phyloP scores from a whole-genome alignment of 2,329 filamentous ascomycete genomes.

The Colletotrichum falcatum region DNA sequence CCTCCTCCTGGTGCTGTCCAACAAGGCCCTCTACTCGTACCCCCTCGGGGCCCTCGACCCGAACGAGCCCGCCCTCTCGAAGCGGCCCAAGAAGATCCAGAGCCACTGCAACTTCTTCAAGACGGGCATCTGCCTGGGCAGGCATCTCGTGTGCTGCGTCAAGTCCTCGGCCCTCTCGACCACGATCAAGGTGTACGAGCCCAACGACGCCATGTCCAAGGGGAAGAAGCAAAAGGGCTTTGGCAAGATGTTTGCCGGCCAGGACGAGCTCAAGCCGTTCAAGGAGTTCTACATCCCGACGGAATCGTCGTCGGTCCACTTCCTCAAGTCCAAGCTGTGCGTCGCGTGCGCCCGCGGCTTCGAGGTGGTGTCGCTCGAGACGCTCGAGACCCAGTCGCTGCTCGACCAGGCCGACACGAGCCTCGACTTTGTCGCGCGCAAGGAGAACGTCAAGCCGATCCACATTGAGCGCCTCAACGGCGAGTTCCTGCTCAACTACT shows the following conservation, averaged over 20 bases:
- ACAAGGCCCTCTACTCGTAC: conserved; percentile 93
- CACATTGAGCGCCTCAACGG: conserved; percentile 97
- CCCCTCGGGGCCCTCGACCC: conserved; percentile 87
- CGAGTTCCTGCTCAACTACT: conserved; percentile 98
- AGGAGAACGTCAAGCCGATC: conserved; percentile 93
- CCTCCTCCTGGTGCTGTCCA: conserved; percentile 88
- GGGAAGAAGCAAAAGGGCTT: conserved; percentile 96
- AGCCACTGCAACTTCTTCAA: conserved; percentile 99
- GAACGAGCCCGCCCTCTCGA: conserved; percentile 82
- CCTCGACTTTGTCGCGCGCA: conserved; percentile 94
- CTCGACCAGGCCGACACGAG: conserved; percentile 98
- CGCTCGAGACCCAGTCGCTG: conserved; percentile 96
- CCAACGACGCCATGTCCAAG: conserved; percentile 92
- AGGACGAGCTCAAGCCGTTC: conserved; percentile 95
- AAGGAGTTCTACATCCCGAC: conserved; percentile 99
- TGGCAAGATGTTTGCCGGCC: conserved; percentile 94
- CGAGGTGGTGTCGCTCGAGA: conserved; percentile 96
- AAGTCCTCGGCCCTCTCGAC: conserved; percentile 94
- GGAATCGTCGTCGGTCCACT: conserved; percentile 98
- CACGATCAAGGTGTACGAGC: conserved; percentile 99
- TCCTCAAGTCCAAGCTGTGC: conserved; percentile 95
- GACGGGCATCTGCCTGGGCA: conserved; percentile 91
- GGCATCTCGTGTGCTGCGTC: conserved; percentile 95
- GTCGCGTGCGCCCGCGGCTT: conserved; percentile 96
- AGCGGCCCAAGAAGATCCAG: conserved; percentile 94